phyloP scores from a whole-genome alignment of 2,329 filamentous ascomycete species.

The Sporothrix pseudoabietina region DNA sequence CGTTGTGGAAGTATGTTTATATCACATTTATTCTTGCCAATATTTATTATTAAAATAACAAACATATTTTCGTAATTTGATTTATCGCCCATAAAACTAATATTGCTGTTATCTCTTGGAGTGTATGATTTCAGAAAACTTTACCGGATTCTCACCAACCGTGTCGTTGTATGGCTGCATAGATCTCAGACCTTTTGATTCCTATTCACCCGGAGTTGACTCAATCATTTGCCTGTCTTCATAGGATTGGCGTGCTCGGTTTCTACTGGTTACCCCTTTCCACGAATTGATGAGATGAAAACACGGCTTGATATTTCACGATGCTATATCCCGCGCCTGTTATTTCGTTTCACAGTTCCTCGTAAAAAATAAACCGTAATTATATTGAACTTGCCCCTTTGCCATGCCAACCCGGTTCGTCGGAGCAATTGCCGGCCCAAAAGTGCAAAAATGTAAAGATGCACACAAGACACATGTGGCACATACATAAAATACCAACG shows the following conservation, averaged over 20 bases:
- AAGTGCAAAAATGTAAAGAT: not conserved
- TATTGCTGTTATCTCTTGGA: too few relatives aligned
- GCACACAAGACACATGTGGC: not conserved
- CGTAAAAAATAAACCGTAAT: not conserved
- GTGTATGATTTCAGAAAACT: too few relatives aligned
- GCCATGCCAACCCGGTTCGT: not conserved
- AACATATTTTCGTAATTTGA: not conserved
- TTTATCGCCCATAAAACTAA: not conserved
- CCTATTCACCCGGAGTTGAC: too few relatives aligned
- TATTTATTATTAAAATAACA: not conserved
- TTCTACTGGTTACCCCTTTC: not conserved
- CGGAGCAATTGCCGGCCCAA: slow-evolving; percentile 1
- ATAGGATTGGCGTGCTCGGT: too few relatives aligned
- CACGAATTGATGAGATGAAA: not conserved
- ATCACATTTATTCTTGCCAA: not conserved
- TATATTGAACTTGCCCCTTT: not conserved
- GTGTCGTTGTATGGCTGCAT: too few relatives aligned
- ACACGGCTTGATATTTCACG: slow-evolving; percentile 6
- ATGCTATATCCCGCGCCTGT: not conserved
- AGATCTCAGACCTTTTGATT: not conserved
- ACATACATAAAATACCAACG: too few relatives aligned
- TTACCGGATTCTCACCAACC: too few relatives aligned
- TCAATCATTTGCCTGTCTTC: too few relatives aligned
- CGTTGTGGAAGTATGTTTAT: not conserved
- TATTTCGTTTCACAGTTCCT: not conserved